Base-by-base conservation (phyloP, 768 basidiomycete species). In the Boletus rufocinnamomeus region DNA sequence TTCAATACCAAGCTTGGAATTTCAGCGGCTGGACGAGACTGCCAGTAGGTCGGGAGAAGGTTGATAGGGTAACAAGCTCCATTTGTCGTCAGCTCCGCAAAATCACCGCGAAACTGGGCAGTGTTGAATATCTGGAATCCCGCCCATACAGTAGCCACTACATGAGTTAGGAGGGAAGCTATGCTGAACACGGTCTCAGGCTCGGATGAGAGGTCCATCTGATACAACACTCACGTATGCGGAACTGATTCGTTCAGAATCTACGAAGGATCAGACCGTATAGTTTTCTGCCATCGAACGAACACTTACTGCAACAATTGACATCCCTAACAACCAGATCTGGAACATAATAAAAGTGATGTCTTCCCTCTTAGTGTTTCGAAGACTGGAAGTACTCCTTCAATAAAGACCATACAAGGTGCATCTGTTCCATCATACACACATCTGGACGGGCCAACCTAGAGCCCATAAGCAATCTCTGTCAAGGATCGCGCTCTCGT, bases 321-420 rank as follows among this genome's bases (percentile, higher is more conserved):
- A 89, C 85, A 91, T 87, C 32, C 86, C 88, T 17, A 91, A 75
- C 7, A 90, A 84, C 90, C 91, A 93, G 54, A 89, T 74, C 63
- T 92, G 88, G 75, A 91, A 93, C 7, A 80, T 79, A 41, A 92
- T 84, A 72, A 91, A 91, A 13, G 86, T 81, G 58, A 89, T 73
- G 69, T 93, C 91, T 66, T 91, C 89, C 28, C 90, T 85, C 69
- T 88, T 82, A 30, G 88, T 90, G 67, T 89, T 82, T 52, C 77
- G 76, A 52, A 93, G 79, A 25, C 89, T 91, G 60, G 27, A 45
- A 47, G 7, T n/a, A 10, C 9, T 28, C 19, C 9, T 52, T 56
- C 34, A 50, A 50, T 50, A 56, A 32, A 41, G 23, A 44, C 23
- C 43, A 8, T 7, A 6, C 8, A n/a, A 13, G n/a, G 9, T 6